These are phyloP conservation scores for Pythium rishiriense DNA, from an alignment of 352 stramenopile species.

Conservation along the genomic window DNA sequence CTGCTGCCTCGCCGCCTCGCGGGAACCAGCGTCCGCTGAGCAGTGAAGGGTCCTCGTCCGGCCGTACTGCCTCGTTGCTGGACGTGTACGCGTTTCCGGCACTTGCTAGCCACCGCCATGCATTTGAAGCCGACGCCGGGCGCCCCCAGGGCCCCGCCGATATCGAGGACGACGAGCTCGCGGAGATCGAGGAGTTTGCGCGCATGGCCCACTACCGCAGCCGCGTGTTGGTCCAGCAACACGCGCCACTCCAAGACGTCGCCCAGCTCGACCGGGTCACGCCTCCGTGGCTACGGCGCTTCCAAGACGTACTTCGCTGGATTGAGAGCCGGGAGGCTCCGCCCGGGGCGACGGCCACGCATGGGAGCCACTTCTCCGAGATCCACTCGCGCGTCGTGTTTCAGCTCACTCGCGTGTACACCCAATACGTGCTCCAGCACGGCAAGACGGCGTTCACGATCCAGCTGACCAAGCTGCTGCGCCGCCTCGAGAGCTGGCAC, in stretches of 20 bases:
- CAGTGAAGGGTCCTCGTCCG: background rate
- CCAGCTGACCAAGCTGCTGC: conserved; percentile 29
- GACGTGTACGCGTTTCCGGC: conserved; percentile 45
- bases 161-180: conserved; percentile 40
- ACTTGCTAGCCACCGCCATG: conserved; percentile 12
- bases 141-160: conserved; percentile 8
- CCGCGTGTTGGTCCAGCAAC: conserved; percentile 40
- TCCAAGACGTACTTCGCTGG: conserved; percentile 35
- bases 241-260: conserved; percentile 29
- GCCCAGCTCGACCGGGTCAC: conserved; percentile 27
- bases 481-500: conserved; percentile 40
- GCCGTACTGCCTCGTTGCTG: conserved; percentile 29
- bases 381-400: conserved; percentile 56
- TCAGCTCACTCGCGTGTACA: conserved; percentile 39
- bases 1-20: background rate
- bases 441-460: conserved; percentile 47
- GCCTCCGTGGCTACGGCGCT: conserved; percentile 44
- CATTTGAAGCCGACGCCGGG: conserved; percentile 13
- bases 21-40: conserved; percentile 3
- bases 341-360: conserved; percentile 23
- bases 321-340: conserved; percentile 32
- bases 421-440: conserved; percentile 39
- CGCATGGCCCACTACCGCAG: conserved; percentile 64
- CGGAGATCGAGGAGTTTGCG: conserved; percentile 49
- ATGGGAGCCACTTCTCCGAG: conserved; percentile 40